Conservation (phyloP, 352 stramenopile genomes). For the Pythium plurisporium region DNA sequence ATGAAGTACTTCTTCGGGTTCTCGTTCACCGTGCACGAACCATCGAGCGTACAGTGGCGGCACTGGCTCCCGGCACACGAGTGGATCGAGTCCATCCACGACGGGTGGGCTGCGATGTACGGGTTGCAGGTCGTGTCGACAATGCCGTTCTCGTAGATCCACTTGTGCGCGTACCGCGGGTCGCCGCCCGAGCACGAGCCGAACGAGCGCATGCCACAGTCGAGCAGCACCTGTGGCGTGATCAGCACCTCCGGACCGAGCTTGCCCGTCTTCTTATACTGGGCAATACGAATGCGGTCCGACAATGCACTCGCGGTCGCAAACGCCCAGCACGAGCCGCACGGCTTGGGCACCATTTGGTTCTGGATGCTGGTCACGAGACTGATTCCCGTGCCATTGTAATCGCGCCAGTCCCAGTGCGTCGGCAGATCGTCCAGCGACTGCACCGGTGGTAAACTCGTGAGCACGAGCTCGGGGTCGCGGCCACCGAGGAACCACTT, state of each 20-base stretch:
- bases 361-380: slow-evolving; percentile 73
- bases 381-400: slow-evolving; percentile 71
- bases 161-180: slow-evolving; percentile 75
- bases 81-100: slow-evolving; percentile 51
- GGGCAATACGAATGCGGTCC: slow-evolving; percentile 70
- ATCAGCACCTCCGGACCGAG: slow-evolving; percentile 57
- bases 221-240: slow-evolving; percentile 62
- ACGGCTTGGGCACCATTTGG: slow-evolving; percentile 73
- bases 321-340: slow-evolving; percentile 78
- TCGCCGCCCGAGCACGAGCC: slow-evolving; percentile 77
- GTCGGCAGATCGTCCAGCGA: slow-evolving; percentile 59
- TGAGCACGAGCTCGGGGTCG: slow-evolving; percentile 53
- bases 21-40: slow-evolving; percentile 52
- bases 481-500: slow-evolving; percentile 61
- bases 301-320: slow-evolving; percentile 66
- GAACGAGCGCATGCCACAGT: slow-evolving; percentile 80
- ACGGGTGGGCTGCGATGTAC: slow-evolving; percentile 77
- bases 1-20: slow-evolving; percentile 65
- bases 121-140: slow-evolving; percentile 78
- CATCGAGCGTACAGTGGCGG: slow-evolving; percentile 54
- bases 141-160: slow-evolving; percentile 81
- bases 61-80: slow-evolving; percentile 63
- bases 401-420: slow-evolving; percentile 79
- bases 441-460: slow-evolving; percentile 33
- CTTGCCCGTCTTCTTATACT: slow-evolving; percentile 51